These are phyloP conservation scores for Colletotrichum gloeosporioides DNA, from an alignment of 2,329 filamentous ascomycete genomes.

Conservation along the genomic window DNA sequence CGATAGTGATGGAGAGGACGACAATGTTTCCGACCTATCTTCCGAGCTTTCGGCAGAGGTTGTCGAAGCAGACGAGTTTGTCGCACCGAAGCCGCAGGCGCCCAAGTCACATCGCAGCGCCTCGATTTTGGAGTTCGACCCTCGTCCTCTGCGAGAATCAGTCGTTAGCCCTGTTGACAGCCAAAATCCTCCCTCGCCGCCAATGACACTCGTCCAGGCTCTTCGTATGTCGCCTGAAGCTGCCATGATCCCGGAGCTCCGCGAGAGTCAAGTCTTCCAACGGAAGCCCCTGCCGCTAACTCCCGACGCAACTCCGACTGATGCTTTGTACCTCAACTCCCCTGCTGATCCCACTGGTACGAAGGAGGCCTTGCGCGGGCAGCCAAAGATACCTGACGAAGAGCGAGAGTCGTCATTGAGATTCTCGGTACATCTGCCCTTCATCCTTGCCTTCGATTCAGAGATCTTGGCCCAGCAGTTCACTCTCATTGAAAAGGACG, in stretches of 20 bases:
- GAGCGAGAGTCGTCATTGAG: constrained; percentile 35
- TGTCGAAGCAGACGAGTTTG: constrained; percentile 29
- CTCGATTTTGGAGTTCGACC: constrained; percentile 2
- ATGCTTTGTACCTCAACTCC: constrained; percentile 39
- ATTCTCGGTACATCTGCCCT: constrained; percentile 71
- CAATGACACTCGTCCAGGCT: constrained; percentile 54
- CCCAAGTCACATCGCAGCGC: background rate
- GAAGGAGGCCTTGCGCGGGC: constrained; percentile 40
- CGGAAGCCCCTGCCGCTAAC: constrained; percentile 54
- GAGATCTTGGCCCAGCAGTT: constrained; percentile 82
- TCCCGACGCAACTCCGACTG: constrained; percentile 53
- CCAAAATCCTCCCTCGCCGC: constrained; percentile 41
- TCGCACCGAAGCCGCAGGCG: constrained; percentile 19
- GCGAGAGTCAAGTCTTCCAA: constrained; percentile 46
- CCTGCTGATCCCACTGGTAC: constrained; percentile 36
- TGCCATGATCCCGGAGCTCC: constrained; percentile 39
- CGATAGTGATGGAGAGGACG: constrained; percentile 50
- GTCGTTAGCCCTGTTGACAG: background rate
- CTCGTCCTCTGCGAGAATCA: constrained; percentile 9
- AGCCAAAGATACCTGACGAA: constrained; percentile 32
- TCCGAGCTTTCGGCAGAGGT: constrained; percentile 66
- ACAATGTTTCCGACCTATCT: constrained; percentile 62
- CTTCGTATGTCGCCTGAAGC: constrained; percentile 47
- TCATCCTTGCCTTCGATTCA: constrained; percentile 82
- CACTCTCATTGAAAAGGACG: constrained; percentile 85